Evolutionary conservation across 2,329 filamentous ascomycete genomes (phyloP), one percentile per base, ranked within the genome.

Genomic region (Didymella segeticola): DNA sequence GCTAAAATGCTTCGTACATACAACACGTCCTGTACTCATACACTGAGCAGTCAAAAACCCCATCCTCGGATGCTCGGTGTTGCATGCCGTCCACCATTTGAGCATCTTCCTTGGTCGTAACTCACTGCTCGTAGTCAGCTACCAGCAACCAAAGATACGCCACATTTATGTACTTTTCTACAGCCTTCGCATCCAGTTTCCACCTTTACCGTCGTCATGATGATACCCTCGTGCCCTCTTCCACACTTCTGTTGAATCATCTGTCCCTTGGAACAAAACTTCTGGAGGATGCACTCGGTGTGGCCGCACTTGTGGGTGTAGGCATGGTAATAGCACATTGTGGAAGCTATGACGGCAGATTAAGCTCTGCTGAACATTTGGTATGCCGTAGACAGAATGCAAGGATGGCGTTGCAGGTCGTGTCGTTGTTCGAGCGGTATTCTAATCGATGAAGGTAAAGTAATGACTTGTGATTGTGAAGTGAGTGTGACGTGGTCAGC

Each of bases 321-420:
- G 41, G 78, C 78, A 65, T 80, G 78, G 67, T 78, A 80, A 64
- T 73, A 77, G 69, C 78, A 79, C 78, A 80, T 80, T n/a, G 26
- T 62, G 48, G 12, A 34, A 14, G 26, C 20, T 26, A 3, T 33
- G 17, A 23, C 26, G 14, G 12, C 20, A 8, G n/a, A 10, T 5
- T 15, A 1, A 10, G 15, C 4, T 17, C 11, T 8, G 4, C 14
- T 15, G 6, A n/a, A 14, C 11, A 12, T 5, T 26, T 19, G 23
- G 23, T 9, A 20, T 17, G 22, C n/a, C 5, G n/a, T 6, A 23
- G 10, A 17, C 8, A 7, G n/a, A 26, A 9, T 17, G 22, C n/a
- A 23, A 26, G 31, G 4, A 19, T 15, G 26, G 23, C 15, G 25
- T 17, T 41, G 33, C 19, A 37, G 19, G 5, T 14, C 4, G 34